phyloP scores from a whole-genome alignment of 768 basidiomycete genomes.

The Astraeus odoratus region DNA sequence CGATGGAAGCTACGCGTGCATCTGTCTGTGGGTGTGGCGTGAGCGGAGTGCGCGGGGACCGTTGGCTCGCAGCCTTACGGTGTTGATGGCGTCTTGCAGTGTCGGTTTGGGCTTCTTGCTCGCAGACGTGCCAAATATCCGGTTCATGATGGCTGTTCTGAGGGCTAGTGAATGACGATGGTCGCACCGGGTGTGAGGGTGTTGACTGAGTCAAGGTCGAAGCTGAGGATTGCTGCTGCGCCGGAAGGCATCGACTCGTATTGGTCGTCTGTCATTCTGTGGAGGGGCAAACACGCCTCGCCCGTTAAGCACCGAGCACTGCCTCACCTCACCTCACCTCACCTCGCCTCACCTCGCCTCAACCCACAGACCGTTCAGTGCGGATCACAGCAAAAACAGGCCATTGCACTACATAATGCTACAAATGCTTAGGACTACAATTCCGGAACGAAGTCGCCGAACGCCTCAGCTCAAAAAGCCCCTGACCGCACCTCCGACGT shows the following conservation, averaged over 20 bases:
- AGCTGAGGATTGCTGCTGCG: no score
- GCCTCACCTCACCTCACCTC: no score
- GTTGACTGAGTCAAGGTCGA: not conserved
- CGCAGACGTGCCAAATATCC: constrained; percentile 72
- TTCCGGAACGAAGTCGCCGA: not conserved
- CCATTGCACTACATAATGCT: not conserved
- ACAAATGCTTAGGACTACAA: not conserved
- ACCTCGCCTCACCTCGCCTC: no score
- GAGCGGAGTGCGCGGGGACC: not conserved
- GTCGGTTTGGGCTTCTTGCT: constrained; percentile 79
- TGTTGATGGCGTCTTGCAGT: constrained; percentile 88
- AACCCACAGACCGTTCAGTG: no score
- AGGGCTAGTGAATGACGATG: not conserved
- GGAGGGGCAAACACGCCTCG: no score
- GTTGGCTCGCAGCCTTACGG: constrained; percentile 42
- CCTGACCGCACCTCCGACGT: constrained; percentile 86
- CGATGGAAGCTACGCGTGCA: constrained; percentile 74
- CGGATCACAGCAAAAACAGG: no score
- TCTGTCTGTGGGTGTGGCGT: constrained; percentile 68
- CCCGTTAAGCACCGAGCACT: no score
- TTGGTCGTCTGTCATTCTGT: no score
- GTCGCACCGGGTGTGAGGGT: no score
- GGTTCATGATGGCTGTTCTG: constrained; percentile 51
- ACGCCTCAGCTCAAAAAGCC: constrained; percentile 65
- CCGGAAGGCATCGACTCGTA: no score